Evolutionary conservation across 2,329 filamentous ascomycete genomes (phyloP), one percentile per base, ranked within the genome.

Genomic region (Hypoxylon sp.): DNA sequence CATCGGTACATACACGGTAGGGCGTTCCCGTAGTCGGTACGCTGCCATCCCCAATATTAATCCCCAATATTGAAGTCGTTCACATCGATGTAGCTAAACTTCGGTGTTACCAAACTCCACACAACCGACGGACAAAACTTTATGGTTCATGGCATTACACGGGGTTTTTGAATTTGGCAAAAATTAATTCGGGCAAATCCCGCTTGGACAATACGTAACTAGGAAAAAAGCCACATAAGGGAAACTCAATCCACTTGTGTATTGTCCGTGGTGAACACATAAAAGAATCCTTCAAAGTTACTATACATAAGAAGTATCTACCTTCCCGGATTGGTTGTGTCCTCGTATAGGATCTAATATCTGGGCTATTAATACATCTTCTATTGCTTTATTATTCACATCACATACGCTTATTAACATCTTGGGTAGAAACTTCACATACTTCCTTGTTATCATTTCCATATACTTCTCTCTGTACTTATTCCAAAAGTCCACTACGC

Each of bases 21-120:
- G 69, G 67, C 4, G 69, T 68, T 2, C 6, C 0, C 13, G 32
- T 68, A 68, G 52, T 21, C 2, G n/a, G 25, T 56, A 56, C 52
- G 62, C 28, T 30, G 6, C 38, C 41, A 34, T 68, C 58, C 59
- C 65, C 62, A 70, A 65, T 63, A 60, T 30, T 30, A 30, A 9
- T 30, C 28, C 28, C 28, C 28, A 30, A 7, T 30, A 30, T 30
- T 30, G 5, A 30, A 30, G 28, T 30, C 7, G 28, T 30, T 7
- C 28, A 30, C 28, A 30, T 30, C 6, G 28, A 30, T 30, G 59
- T 63, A 59, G 57, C 34, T 51, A 21, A 50, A 45, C 43, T 36
- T n/a, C n/a, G n/a, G n/a, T n/a, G n/a, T n/a, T 43, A 36, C 21
- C 38, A 34, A 62, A 41, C 64, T 67, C 64, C 60, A 67, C 64